phyloP scores from a whole-genome alignment of 2,329 filamentous ascomycete genomes.

The Colletotrichum cuscutae region DNA sequence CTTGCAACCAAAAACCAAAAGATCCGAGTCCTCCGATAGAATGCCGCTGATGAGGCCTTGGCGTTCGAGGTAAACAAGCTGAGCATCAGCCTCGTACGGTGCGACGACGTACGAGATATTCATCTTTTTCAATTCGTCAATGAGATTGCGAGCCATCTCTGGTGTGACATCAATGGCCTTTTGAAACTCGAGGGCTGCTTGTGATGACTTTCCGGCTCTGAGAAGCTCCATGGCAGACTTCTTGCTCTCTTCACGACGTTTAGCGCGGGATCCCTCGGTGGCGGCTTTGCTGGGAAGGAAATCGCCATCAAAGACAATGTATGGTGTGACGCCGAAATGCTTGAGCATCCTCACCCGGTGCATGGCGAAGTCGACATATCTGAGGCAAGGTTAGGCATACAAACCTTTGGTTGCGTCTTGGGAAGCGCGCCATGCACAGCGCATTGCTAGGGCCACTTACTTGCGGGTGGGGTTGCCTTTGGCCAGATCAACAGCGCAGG shows the following conservation, averaged over 20 bases:
- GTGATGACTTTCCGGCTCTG: slow-evolving; percentile 80
- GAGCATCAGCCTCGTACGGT: slow-evolving; percentile 97
- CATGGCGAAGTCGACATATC: slow-evolving; percentile 91
- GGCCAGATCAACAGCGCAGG: slow-evolving; percentile 91
- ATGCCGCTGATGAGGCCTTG: slow-evolving; percentile 88
- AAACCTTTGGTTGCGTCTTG: background rate
- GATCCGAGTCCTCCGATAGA: slow-evolving; percentile 94
- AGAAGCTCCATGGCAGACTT: slow-evolving; percentile 81
- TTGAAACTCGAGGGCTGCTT: slow-evolving; percentile 88
- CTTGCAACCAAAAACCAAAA: slow-evolving; percentile 94
- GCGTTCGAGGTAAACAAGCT: slow-evolving; percentile 92
- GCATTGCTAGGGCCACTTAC: slow-evolving; percentile 58
- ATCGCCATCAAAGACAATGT: slow-evolving; percentile 95
- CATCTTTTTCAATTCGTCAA: slow-evolving; percentile 87
- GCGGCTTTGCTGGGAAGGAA: slow-evolving; percentile 91
- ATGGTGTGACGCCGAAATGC: slow-evolving; percentile 94
- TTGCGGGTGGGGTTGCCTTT: slow-evolving; percentile 88
- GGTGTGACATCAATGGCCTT: slow-evolving; percentile 97
- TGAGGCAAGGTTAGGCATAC: slow-evolving; percentile 47
- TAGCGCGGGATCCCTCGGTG: slow-evolving; percentile 83
- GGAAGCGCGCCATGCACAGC: background rate
- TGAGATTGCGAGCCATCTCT: slow-evolving; percentile 91
- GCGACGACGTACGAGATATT: slow-evolving; percentile 90
- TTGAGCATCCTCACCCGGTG: slow-evolving; percentile 92
- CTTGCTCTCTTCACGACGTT: slow-evolving; percentile 80